Base-by-base conservation (phyloP, 2,329 filamentous ascomycete genomes). In the Nemania abortiva region DNA sequence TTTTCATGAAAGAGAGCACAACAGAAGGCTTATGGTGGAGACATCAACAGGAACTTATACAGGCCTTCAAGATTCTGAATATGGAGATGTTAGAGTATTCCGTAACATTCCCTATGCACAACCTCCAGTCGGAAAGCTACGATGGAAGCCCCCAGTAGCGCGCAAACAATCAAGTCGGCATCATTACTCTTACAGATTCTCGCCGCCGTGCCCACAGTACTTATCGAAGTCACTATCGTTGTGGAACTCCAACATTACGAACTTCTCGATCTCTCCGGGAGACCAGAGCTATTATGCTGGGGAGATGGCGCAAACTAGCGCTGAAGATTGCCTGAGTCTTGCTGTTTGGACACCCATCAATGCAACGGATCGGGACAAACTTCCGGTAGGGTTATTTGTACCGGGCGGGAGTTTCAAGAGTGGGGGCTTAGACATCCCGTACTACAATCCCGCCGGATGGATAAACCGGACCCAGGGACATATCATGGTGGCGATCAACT, bases 31-130 rank as follows among this genome's bases (percentile, higher is more conserved):
- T 31, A 76, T 75, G 15, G 73, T 78, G 22, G 24, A 58, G 47
- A 72, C 74, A 5, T 22, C 67, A 27, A 74, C 72, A 7, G 75
- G 76, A 11, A 66, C 29, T 42, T 78, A 72, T 45, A 73, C 69
- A 45, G 76, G 72, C n/a, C 65, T 71, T 29, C 73, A 69, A 65
- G 74, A 72, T 34, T 50, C 39, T 27, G 67, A 70, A 45, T 74
- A 72, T 42, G 65, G 64, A 18, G 71, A 67, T 6, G 74, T 78
- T 6, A 75, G 74, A 22, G 74, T 76, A 47, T 77, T 78, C 66
- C 76, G 80, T 18, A 80, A 78, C 27, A 79, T 90, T 7, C 88
- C 87, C 0, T 90, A 86, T 74, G 88, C 87, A 1, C 83, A 87
- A 65, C 84, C 88, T 34, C 88, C 88, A 0, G 78, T 87, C 22